Evolutionary conservation across 202 grass and related monocot genomes (phyloP), one percentile per base, ranked within the genome.

Genomic region (Schoenoplectus tabernaemontani): DNA sequence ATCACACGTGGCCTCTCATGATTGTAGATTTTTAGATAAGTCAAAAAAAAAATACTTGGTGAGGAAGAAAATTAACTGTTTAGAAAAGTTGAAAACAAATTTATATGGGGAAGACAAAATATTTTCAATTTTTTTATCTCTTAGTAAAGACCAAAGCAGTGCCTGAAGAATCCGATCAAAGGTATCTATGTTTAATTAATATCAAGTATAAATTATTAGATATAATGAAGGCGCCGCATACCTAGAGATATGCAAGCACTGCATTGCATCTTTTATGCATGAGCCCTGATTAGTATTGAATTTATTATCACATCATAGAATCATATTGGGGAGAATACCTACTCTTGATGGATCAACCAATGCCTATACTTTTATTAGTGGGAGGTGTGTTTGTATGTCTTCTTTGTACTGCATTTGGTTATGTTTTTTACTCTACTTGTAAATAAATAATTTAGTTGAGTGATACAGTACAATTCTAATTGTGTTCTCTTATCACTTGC

Each of bases 321-420:
- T 97, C 77, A 86, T 85, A 82, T 89, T 97, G 87, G 95, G 95
- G 83, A 90, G 90, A 78, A 84, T 97, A 82, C 87, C 91, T 89
- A 97, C 95, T 86, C 87, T 86, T 79, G 89, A 94, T 94, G 95
- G 95, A 88, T 89, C 89, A 85, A 97, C 89, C 83, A 92, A 82
- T 86, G 84, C 91, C 50, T 98, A 85, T 87, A 92, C 91, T 84
- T 90, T 89, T 90, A 70, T 94, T 86, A 92, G 86, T 89, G 91
- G 89, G 78, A 94, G 91, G 95, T 94, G 82, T 74, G 91, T 90
- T 64, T 72, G 80, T 82, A 83, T 86, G 85, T 88, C 79, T 88
- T 83, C 77, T 48, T 78, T 68, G 5, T 84, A 46, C 82, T 62
- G 47, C 76, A 84, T 81, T 85, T 50, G 80, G 33, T 87, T 89